phyloP scores from a whole-genome alignment of 2,329 filamentous ascomycete genomes.

The Colletotrichum gloeosporioides region DNA sequence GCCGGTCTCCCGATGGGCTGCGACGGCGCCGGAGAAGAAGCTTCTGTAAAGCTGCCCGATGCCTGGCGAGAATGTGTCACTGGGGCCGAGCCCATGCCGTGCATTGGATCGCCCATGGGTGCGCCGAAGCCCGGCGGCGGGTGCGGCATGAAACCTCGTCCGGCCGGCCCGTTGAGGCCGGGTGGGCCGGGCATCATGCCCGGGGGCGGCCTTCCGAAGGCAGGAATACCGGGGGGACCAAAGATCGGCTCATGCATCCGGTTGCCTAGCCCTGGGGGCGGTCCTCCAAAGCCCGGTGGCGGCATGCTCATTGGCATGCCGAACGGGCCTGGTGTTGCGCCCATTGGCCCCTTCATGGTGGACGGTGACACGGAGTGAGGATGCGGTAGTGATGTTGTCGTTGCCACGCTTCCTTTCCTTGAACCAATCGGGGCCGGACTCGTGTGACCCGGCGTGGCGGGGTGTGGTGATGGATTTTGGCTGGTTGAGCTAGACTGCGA shows the following conservation, averaged over 20 bases:
- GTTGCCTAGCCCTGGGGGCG: constrained; percentile 42
- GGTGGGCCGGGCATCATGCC: constrained; percentile 56
- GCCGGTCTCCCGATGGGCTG: constrained; percentile 83
- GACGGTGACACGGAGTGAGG: constrained; percentile 69
- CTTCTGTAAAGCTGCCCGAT: constrained; percentile 70
- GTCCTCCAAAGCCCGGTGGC: constrained; percentile 47
- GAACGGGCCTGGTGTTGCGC: constrained; percentile 49
- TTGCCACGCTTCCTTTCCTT: constrained; percentile 56
- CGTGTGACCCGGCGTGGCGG: constrained; percentile 67
- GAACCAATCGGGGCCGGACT: constrained; percentile 68
- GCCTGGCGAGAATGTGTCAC: constrained; percentile 75
- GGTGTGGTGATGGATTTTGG: constrained; percentile 65
- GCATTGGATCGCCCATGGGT: constrained; percentile 44
- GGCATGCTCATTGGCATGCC: constrained; percentile 65
- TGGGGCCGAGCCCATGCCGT: constrained; percentile 45
- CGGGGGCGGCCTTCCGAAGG: constrained; percentile 47
- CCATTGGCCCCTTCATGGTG: constrained; percentile 48
- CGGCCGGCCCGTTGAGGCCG: constrained; percentile 51
- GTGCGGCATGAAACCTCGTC: constrained; percentile 45
- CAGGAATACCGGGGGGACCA: constrained; percentile 37
- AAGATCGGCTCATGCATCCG: constrained; percentile 57
- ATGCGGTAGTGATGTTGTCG: constrained; percentile 29
- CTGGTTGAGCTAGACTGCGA: constrained; percentile 66
- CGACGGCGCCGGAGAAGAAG: constrained; percentile 53
- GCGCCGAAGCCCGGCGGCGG: constrained; percentile 62